phyloP scores from a whole-genome alignment of 2,329 filamentous ascomycete genomes.

The Calonectria fujianensis region DNA sequence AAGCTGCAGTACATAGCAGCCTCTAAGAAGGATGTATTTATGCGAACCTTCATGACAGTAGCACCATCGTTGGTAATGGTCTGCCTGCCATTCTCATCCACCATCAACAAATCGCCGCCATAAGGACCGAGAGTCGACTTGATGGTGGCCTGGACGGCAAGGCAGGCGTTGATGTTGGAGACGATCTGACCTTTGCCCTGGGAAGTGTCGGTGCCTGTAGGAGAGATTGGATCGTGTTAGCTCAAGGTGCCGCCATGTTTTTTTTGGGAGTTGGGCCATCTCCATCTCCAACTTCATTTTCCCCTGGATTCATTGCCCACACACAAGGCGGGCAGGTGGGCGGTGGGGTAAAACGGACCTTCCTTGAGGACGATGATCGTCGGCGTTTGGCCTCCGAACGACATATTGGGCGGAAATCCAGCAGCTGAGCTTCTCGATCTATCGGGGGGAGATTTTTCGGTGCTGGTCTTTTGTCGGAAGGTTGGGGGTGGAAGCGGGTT shows the following conservation, averaged over 20 bases:
- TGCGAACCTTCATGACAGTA: slow-evolving; percentile 94
- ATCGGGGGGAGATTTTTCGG: slow-evolving; percentile 39
- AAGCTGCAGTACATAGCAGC: slow-evolving; percentile 8
- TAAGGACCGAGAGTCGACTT: slow-evolving; percentile 97
- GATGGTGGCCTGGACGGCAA: slow-evolving; percentile 96
- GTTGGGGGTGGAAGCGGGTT: slow-evolving; percentile 45
- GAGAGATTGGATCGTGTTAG: slow-evolving; percentile 41
- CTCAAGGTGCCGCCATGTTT: slow-evolving; percentile 27
- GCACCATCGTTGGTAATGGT: slow-evolving; percentile 99
- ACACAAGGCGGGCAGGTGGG: slow-evolving; percentile 55
- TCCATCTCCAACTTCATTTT: slow-evolving; percentile 39
- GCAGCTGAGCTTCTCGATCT: slow-evolving; percentile 39
- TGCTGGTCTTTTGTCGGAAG: slow-evolving; percentile 37
- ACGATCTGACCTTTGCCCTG: slow-evolving; percentile 98
- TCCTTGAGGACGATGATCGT: slow-evolving; percentile 99
- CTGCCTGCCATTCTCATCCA: slow-evolving; percentile 95
- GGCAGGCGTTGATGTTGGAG: slow-evolving; percentile 98
- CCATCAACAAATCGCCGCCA: slow-evolving; percentile 95
- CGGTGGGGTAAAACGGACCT: slow-evolving; percentile 78
- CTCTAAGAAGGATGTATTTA: not conserved
- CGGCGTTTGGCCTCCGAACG: slow-evolving; percentile 97
- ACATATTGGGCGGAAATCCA: slow-evolving; percentile 76
- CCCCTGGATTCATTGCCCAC: slow-evolving; percentile 45
- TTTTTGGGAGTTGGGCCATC: slow-evolving; percentile 39
- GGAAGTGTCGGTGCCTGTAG: slow-evolving; percentile 92